Conservation (phyloP, 345 rosid genomes). For the Eucalyptus caleyi region DNA sequence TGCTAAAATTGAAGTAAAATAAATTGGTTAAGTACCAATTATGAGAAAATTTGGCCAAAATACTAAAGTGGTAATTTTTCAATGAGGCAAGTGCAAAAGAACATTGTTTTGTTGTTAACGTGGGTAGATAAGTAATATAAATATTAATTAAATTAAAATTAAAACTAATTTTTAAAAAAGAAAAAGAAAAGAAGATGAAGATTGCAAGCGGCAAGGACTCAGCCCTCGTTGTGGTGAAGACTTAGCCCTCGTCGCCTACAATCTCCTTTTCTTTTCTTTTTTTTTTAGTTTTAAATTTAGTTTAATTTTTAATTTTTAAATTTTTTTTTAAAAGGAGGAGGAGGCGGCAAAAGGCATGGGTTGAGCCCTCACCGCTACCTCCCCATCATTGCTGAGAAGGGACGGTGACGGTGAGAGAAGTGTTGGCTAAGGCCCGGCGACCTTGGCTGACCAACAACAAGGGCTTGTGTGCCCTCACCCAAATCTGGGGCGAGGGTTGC, state of each 20-base stretch:
- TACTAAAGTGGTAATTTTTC: fast-evolving
- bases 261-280: no score
- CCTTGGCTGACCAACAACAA: fast-evolving
- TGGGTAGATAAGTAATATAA: no score
- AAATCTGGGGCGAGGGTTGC: fast-evolving
- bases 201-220: fast-evolving
- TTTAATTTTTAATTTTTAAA: no score
- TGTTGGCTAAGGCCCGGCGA: fast-evolving
- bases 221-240: no score
- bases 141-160: no score
- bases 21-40: fast-evolving
- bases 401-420: no score
- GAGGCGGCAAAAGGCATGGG: no score
- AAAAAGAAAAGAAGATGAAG: no score
- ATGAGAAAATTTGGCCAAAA: fast-evolving
- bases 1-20: fast-evolving
- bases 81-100: fast-evolving
- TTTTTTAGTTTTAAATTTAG: no score
- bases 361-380: fast-evolving
- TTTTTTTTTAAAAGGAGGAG: no score
- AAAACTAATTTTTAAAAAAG: no score
- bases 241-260: fast-evolving
- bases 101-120: fast-evolving
- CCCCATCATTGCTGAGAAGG: fast-evolving
- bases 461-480: no score